Evolutionary conservation across 2,329 filamentous ascomycete genomes (phyloP), one percentile per base, ranked within the genome.

Genomic region (Trichoderma atroviride): DNA sequence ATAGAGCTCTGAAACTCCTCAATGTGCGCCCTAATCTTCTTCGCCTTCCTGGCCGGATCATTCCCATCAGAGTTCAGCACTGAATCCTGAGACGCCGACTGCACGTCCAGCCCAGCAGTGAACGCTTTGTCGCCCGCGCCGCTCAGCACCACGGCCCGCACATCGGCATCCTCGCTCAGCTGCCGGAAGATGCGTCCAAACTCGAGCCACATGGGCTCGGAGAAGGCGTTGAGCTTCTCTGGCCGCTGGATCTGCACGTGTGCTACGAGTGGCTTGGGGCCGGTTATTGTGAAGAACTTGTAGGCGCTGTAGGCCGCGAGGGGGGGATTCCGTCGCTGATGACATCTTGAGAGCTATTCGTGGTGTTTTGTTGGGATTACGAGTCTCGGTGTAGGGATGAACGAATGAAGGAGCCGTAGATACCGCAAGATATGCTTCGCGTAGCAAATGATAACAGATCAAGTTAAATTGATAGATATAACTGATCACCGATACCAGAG

Each of bases 161-260:
- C 87, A 52, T 90, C 85, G 0, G 91, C 83, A 80, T 94, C 91
- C 70, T 82, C 78, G 53, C 92, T 94, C 71, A 97, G 88, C 71
- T 86, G 85, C 69, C 83, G 80, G 83, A 98, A 96, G 73, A 96
- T 84, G 14, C 79, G 76, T 68, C 89, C 88, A 72, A 97, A 85
- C 82, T 97, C 93, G 65, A 90, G 83, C 93, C 94, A 97, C 89
- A 97, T 95, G 66, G 88, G 83, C 78, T 93, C 89, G 73, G 89
- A 86, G 79, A 97, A 97, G 72, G 94, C 89, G 79, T 98, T 98
- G 79, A 97, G 83, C 83, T 97, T 97, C 73, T 88, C 81, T 1
- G 94, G 89, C 1, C 94, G 88, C 83, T 96, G 94, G 81, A 97
- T 97, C 81, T 97, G 91, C 70, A 98, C 91, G 78, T 97, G 93